phyloP scores from a whole-genome alignment of 768 basidiomycete genomes.

The Phaeotremella skinneri region DNA sequence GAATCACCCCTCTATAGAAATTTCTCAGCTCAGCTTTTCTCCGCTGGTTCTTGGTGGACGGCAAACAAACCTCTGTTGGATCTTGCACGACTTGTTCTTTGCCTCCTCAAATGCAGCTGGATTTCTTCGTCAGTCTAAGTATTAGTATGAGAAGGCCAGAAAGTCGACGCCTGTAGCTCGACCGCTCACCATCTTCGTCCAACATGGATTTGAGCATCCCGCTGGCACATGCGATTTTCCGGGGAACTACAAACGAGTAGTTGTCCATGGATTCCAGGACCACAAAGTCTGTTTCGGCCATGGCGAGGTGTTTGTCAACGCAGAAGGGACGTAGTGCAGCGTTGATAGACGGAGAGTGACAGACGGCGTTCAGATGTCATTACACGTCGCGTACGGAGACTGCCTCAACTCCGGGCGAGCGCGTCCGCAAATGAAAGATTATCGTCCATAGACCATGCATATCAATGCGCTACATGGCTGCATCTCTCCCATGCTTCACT shows the following conservation, averaged over 20 bases:
- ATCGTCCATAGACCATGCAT: too few species aligned
- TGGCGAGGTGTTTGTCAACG: constrained; percentile 13
- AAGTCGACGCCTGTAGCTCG: background rate
- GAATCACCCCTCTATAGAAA: constrained; percentile 60
- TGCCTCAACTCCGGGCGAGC: too few species aligned
- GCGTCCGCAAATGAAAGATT: too few species aligned
- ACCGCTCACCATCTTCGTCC: constrained; percentile 63
- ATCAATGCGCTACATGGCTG: too few species aligned
- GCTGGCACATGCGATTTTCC: constrained; percentile 72
- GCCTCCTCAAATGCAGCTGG: constrained; percentile 75
- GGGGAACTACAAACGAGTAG: constrained; percentile 72
- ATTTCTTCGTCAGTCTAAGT: constrained; percentile 15
- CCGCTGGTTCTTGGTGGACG: background rate
- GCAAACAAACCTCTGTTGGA: constrained; percentile 64
- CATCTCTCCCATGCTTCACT: background rate
- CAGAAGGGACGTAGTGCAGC: too few species aligned
- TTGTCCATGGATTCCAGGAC: constrained; percentile 59
- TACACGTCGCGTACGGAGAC: too few species aligned
- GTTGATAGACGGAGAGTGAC: too few species aligned
- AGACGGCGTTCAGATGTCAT: too few species aligned
- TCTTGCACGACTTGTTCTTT: constrained; percentile 64
- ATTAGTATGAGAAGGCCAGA: constrained; percentile 8
- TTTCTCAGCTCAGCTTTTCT: constrained; percentile 6
- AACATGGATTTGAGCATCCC: constrained; percentile 80
- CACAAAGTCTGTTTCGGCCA: constrained; percentile 32